These are phyloP conservation scores for Vitis labrusca DNA, from an alignment of 164 flowering plant genomes.

Conservation along the genomic window DNA sequence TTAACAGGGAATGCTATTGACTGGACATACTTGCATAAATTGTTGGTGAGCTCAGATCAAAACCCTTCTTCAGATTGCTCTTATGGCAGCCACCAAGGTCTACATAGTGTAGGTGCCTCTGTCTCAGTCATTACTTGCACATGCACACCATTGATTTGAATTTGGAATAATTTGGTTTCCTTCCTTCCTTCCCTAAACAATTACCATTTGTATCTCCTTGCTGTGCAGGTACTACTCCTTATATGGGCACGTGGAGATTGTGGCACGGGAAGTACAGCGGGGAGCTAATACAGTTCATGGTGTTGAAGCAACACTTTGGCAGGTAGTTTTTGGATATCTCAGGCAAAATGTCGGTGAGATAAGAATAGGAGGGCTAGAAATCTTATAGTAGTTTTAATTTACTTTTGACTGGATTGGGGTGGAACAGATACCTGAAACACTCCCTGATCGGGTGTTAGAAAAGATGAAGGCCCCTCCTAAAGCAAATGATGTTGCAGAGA, in stretches of 20 bases:
- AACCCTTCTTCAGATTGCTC: neutral
- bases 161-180: neutral
- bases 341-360: neutral
- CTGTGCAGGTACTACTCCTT: slow-evolving; percentile 65
- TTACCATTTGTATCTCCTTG: neutral
- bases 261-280: slow-evolving; percentile 69
- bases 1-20: neutral
- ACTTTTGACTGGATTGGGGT: slow-evolving; percentile 10
- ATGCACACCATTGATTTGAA: neutral
- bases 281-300: slow-evolving; percentile 75
- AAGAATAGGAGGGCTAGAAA: neutral
- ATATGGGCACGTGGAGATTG: slow-evolving; percentile 69
- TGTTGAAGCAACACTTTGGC: slow-evolving; percentile 90
- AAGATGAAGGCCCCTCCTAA: slow-evolving; percentile 83
- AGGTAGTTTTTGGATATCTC: slow-evolving; percentile 31
- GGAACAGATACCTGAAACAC: slow-evolving; percentile 79
- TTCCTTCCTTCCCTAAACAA: neutral
- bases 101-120: slow-evolving; percentile 51
- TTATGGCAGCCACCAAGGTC: slow-evolving; percentile 49
- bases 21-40: neutral
- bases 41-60: neutral
- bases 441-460: slow-evolving; percentile 48
- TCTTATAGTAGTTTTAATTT: neutral
- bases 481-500: slow-evolving; percentile 54
- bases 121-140: neutral